Evolutionary conservation across 2,329 filamentous ascomycete genomes (phyloP), one percentile per base, ranked within the genome.

Genomic region (Curvularia sp.): DNA sequence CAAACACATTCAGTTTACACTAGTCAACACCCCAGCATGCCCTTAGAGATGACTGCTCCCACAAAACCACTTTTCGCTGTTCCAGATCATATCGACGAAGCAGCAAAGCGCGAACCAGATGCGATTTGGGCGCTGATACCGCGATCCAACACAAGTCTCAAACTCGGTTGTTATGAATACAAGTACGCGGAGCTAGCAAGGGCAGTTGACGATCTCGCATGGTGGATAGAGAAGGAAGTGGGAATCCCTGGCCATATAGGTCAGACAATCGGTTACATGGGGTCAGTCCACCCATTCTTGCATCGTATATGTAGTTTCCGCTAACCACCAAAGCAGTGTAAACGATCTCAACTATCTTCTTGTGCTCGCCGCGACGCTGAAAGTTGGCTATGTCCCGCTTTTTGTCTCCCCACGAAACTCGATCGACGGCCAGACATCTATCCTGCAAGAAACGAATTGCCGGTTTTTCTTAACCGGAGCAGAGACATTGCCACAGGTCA

Each of bases 351-450:
- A 49, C 19, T 49, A 49, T 49, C 46, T 49, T 49, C 12, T 49
- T 18, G 21, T 49, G 21, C 46, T 38, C 18, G 30, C 46, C 30
- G 46, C 46, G n/a, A 19, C 30, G 25, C 46, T 49, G 8, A 49
- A 49, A 19, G 46, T 49, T 32, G 32, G 46, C 5, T 49, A 49
- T 25, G 46, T 49, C 18, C 32, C 46, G 19, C 46, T 49, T n/a
- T 39, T 49, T 32, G 46, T 49, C 23, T 49, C 46, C 18, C 46
- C 32, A 21, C 46, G 46, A 38, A 49, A 49, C 30, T 49, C 46
- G 9, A n/a, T 34, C 30, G 32, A 36, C n/a, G 32, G 46, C 30
- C 21, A 49, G 19, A 21, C n/a, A 36, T 36, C 46, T 18, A 49
- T 49, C 23, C 32, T 49, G 5, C 19, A 38, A 21, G 32, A 49